These are phyloP conservation scores for Apiospora arundinis DNA, from an alignment of 2,329 filamentous ascomycete genomes.

Conservation along the genomic window DNA sequence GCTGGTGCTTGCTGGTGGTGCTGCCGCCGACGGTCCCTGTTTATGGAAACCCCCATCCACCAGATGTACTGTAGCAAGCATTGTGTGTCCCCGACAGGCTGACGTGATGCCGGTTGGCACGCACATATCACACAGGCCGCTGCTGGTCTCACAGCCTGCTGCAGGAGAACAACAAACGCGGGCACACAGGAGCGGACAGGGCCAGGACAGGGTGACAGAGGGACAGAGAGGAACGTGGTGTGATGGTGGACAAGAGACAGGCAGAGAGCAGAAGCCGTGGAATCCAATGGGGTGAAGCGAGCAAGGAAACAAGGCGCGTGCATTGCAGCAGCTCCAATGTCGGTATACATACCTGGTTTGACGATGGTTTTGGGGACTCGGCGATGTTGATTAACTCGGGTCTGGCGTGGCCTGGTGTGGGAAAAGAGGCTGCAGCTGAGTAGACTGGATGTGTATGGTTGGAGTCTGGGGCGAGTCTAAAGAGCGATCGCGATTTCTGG, in stretches of 20 bases:
- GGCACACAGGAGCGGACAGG: slow-evolving; percentile 5
- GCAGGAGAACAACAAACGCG: slow-evolving; percentile 16
- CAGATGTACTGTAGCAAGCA: slow-evolving; percentile 17
- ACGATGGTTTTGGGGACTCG: background rate
- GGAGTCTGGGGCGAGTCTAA: slow-evolving; percentile 19
- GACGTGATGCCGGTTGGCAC: slow-evolving; percentile 14
- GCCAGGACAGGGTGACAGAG: background rate
- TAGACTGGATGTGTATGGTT: slow-evolving; percentile 17
- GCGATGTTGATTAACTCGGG: slow-evolving; percentile 16
- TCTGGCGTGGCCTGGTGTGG: slow-evolving; percentile 5
- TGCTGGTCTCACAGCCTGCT: slow-evolving; percentile 21
- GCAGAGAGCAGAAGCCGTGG: background rate
- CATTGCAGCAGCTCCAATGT: slow-evolving; percentile 14
- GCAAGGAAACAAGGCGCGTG: slow-evolving; percentile 12
- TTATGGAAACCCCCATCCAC: background rate
- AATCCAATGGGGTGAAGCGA: background rate
- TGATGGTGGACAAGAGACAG: background rate
- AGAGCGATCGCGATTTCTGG: slow-evolving; percentile 19
- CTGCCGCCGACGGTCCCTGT: background rate
- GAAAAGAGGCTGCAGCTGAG: slow-evolving; percentile 16
- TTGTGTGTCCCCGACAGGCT: slow-evolving; percentile 11
- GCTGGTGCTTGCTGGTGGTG: slow-evolving; percentile 2
- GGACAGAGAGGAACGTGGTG: slow-evolving; percentile 6
- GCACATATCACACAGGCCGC: slow-evolving; percentile 12
- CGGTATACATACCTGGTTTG: slow-evolving; percentile 13